phyloP scores from a whole-genome alignment of 306 rosid genomes.

The Sicyos edulis region DNA sequence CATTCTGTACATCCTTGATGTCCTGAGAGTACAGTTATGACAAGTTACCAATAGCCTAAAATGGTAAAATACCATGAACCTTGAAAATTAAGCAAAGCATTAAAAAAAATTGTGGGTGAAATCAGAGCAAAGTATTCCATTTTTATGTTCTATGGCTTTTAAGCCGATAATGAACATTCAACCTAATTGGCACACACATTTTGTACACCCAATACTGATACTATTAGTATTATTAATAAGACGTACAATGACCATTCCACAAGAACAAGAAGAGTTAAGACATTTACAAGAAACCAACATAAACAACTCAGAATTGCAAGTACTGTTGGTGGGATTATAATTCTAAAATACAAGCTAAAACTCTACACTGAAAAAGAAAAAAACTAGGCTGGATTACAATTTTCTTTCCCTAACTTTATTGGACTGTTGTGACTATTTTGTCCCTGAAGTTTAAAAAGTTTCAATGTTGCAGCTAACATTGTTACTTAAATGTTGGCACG shows the following conservation, averaged over 20 bases:
- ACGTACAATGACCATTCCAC: neutral
- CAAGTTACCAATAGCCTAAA: slow-evolving; percentile 17
- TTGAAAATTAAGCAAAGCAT: neutral
- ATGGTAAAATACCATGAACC: slow-evolving; percentile 12
- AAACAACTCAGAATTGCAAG: neutral
- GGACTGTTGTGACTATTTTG: no score
- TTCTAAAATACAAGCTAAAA: neutral
- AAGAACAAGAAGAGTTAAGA: neutral
- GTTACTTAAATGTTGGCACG: neutral
- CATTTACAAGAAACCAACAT: neutral
- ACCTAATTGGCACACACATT: neutral
- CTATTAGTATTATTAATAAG: neutral
- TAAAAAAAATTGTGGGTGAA: neutral
- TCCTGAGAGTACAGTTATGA: slow-evolving; percentile 37
- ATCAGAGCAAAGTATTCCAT: neutral
- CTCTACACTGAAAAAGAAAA: no score
- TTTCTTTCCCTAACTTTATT: no score
- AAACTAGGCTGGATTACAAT: no score
- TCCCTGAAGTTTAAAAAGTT: no score
- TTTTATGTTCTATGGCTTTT: neutral
- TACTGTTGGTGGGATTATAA: neutral
- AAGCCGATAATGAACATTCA: neutral
- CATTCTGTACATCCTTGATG: slow-evolving; percentile 32
- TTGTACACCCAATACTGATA: neutral
- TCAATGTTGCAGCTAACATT: neutral